Evolutionary conservation across 208 protist species (phyloP), one percentile per base, ranked within the genome.

Genomic region (Angomonas deanei): DNA sequence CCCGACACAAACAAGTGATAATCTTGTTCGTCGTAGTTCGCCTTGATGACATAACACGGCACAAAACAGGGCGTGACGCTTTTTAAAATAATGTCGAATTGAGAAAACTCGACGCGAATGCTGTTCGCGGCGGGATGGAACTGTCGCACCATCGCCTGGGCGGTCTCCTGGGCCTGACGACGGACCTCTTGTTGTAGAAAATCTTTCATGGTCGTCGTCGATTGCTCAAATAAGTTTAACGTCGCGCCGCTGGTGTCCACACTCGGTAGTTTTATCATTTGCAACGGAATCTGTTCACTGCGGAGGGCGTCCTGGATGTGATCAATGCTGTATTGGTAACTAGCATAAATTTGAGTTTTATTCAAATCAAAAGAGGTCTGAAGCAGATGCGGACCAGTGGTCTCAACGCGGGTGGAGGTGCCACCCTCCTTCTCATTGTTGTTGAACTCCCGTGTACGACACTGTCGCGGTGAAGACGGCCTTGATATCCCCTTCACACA

Each of bases 151-250:
- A 76, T 72, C 21, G 70, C 50, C 27, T 65, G 31, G 8, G 84
- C 86, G 11, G 76, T 80, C 26, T 76, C 66, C 48, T 49, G 38
- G 6, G 77, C 89, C 66, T 93, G 86, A 17, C 34, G 39, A 17
- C 48, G 58, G 46, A 92, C 84, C 24, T 82, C 73, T 42, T 74
- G 63, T 21, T 86, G 48, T 0, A 96, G 64, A 68, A 91, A 80
- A 1, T 74, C 42, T 15, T 72, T 65, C 64, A 93, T 72, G 19
- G 82, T 86, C 4, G 36, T 54, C 0, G 76, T 91, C n/a, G 89
- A 96, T 50, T 92, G 82, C 76, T 96, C 89, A 66, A 96, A 96
- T 11, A 93, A 68, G 62, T 93, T 90, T 26, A 96, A 82, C 26
- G 70, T 84, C 19, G 82, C 89, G 8, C 69, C 65, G 5, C 66